Conservation (phyloP, 352 stramenopile species). For the Phytophthora cryptogea region DNA sequence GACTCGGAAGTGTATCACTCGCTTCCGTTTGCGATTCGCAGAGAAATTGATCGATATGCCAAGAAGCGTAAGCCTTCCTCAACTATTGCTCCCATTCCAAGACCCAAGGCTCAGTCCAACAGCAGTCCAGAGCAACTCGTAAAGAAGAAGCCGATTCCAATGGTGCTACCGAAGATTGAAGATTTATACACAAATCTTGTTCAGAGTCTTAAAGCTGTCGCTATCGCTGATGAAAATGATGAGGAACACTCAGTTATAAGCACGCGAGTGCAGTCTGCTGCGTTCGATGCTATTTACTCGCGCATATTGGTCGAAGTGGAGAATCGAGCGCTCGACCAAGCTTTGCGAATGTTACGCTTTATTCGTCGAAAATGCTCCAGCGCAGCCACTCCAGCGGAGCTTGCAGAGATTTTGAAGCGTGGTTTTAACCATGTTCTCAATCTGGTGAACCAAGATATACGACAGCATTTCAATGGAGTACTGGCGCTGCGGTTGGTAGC, state of each 20-base stretch:
- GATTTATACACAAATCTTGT: slow-evolving; percentile 46
- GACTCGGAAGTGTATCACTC: slow-evolving; percentile 78
- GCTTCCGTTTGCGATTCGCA: slow-evolving; percentile 65
- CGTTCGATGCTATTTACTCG: slow-evolving; percentile 79
- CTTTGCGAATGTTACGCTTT: slow-evolving; percentile 72
- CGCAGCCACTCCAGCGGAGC: not conserved
- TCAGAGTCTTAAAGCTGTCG: slow-evolving; percentile 18
- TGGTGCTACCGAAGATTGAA: slow-evolving; percentile 54
- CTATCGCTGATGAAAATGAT: slow-evolving; percentile 1
- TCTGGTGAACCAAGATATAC: slow-evolving; percentile 65
- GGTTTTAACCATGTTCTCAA: slow-evolving; percentile 71
- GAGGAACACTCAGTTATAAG: not conserved
- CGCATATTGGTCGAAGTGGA: slow-evolving; percentile 78
- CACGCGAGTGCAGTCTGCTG: slow-evolving; percentile 17
- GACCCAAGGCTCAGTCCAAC: slow-evolving; percentile 1
- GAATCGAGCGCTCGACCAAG: slow-evolving; percentile 52
- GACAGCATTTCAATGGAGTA: slow-evolving; percentile 47
- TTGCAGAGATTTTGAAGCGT: slow-evolving; percentile 18
- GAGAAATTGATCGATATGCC: slow-evolving; percentile 69
- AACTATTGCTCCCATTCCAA: slow-evolving; percentile 18
- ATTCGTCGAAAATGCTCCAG: slow-evolving; percentile 63
- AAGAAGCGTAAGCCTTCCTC: slow-evolving; percentile 46
- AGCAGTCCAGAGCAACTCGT: slow-evolving; percentile 10
- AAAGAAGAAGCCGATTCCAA: slow-evolving; percentile 8
- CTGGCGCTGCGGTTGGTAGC: slow-evolving; percentile 45